Evolutionary conservation across 257 asterid species (phyloP).

Genomic region (Henckelia pumila): DNA sequence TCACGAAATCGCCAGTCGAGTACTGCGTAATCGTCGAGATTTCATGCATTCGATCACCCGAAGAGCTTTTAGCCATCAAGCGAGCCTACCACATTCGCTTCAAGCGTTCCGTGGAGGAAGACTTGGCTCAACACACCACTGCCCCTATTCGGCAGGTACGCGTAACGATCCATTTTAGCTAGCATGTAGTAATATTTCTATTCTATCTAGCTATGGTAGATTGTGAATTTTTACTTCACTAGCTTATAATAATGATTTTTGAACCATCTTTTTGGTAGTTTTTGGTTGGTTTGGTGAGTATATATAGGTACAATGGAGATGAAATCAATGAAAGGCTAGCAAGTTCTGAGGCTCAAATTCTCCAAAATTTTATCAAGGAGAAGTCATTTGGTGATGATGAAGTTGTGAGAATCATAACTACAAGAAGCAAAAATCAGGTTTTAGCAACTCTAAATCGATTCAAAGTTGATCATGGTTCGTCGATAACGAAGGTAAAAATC

Average conservation of each 20-base stretch:
- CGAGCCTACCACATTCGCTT: slow-evolving; percentile 65
- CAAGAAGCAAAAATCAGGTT: slow-evolving; percentile 75
- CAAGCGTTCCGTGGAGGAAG: slow-evolving; percentile 73
- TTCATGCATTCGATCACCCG: neutral
- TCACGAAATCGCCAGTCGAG: neutral
- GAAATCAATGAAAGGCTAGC: slow-evolving; percentile 57
- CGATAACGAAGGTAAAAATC: slow-evolving; percentile 63
- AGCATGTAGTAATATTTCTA: no score
- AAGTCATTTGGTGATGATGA: slow-evolving; percentile 59
- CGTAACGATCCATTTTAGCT: no score
- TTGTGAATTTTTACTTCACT: neutral
- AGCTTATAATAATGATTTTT: no score
- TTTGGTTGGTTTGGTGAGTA: slow-evolving; percentile 59
- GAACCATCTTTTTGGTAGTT: slow-evolving; percentile 32
- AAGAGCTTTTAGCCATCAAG: neutral
- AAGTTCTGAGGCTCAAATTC: slow-evolving; percentile 46
- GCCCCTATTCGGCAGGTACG: slow-evolving; percentile 58
- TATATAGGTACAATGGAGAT: slow-evolving; percentile 53
- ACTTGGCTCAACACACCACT: slow-evolving; percentile 52
- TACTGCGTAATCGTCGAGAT: neutral
- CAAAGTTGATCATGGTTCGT: slow-evolving; percentile 55
- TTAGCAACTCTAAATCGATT: slow-evolving; percentile 59
- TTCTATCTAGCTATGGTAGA: no score
- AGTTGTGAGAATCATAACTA: slow-evolving; percentile 53
- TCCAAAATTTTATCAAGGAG: slow-evolving; percentile 38